These are phyloP conservation scores for Saksenaea vasiformis DNA, from an alignment of 371 early-diverging fungal species.

Conservation along the genomic window DNA sequence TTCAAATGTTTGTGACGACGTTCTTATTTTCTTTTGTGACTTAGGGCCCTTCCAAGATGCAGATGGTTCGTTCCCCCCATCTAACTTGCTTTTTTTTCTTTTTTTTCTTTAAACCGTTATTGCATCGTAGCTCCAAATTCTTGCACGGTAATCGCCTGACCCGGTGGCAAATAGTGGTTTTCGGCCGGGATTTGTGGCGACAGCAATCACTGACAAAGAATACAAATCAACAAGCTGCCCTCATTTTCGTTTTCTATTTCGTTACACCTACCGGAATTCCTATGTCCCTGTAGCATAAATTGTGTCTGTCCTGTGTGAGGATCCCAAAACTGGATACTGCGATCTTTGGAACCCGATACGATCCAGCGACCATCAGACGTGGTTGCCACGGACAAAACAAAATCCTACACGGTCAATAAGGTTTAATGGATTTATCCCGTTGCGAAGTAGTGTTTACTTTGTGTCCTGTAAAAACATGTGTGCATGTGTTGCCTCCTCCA, in stretches of 20 bases:
- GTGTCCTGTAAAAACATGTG: slow-evolving; percentile 62
- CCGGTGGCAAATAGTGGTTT: slow-evolving; percentile 90
- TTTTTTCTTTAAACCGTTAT: background rate
- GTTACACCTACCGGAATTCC: slow-evolving; percentile 78
- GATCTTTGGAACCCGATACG: slow-evolving; percentile 93
- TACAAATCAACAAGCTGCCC: background rate
- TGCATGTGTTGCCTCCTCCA: slow-evolving; percentile 44
- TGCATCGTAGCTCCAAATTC: slow-evolving; percentile 80
- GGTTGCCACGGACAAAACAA: slow-evolving; percentile 94
- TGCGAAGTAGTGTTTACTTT: slow-evolving; percentile 32
- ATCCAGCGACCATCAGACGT: slow-evolving; percentile 92
- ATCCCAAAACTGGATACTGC: slow-evolving; percentile 95
- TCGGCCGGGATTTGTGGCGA: slow-evolving; percentile 78
- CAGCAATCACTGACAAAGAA: slow-evolving; percentile 72
- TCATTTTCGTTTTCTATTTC: background rate
- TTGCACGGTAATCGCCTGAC: slow-evolving; percentile 87
- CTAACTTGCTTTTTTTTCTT: background rate
- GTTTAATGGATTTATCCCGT: background rate
- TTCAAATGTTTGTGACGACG: too few species aligned
- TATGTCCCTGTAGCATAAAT: slow-evolving; percentile 96
- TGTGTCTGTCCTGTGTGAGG: slow-evolving; percentile 72
- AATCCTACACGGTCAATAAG: slow-evolving; percentile 62
- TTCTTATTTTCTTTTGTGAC: too few species aligned
- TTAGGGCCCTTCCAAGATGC: too few species aligned
- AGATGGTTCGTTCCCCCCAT: background rate